Evolutionary conservation across 169 alveolate species (phyloP).

Genomic region (Eimeria maxima): DNA sequence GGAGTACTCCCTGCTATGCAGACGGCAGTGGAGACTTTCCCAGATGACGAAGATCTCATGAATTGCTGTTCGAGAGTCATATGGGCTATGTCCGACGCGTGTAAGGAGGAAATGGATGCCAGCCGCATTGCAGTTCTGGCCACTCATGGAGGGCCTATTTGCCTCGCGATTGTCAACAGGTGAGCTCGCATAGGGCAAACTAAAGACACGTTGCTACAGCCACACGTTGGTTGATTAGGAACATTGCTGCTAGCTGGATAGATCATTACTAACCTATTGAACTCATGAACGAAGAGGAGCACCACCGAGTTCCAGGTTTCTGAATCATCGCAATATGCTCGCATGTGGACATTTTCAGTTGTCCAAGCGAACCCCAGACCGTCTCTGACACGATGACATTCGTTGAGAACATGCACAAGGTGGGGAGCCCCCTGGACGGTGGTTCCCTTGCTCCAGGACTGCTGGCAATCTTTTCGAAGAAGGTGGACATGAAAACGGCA

Average conservation of each 20-base stretch:
- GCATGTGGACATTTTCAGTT: constrained; percentile 58
- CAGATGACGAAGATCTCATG: constrained; percentile 95
- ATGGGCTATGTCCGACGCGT: constrained; percentile 93
- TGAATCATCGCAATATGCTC: not conserved
- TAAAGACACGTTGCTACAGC: not conserved
- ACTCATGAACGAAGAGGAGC: not conserved
- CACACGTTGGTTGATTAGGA: not conserved
- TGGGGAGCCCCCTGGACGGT: constrained; percentile 86
- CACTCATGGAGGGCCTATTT: constrained; percentile 63
- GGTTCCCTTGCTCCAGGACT: constrained; percentile 86
- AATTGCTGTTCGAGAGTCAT: constrained; percentile 90
- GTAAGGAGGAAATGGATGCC: constrained; percentile 90
- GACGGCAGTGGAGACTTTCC: constrained; percentile 93
- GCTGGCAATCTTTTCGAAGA: constrained; percentile 85
- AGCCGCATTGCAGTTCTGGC: constrained; percentile 66
- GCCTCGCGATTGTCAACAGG: constrained; percentile 76
- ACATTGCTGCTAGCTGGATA: not conserved
- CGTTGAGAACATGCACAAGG: constrained; percentile 88
- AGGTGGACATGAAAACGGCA: constrained; percentile 83
- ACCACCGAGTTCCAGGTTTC: not conserved
- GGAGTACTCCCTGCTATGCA: constrained; percentile 92
- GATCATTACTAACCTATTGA: not conserved
- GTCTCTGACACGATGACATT: constrained; percentile 90
- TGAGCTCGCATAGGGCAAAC: not conserved
- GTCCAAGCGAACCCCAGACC: constrained; percentile 91